Percentiles rank a stretch among this genome's conserved stretches.
Evolutionary conservation across 2,329 filamentous ascomycete genomes (phyloP).

Genomic region (Lasiodiplodia hormozganensis): DNA sequence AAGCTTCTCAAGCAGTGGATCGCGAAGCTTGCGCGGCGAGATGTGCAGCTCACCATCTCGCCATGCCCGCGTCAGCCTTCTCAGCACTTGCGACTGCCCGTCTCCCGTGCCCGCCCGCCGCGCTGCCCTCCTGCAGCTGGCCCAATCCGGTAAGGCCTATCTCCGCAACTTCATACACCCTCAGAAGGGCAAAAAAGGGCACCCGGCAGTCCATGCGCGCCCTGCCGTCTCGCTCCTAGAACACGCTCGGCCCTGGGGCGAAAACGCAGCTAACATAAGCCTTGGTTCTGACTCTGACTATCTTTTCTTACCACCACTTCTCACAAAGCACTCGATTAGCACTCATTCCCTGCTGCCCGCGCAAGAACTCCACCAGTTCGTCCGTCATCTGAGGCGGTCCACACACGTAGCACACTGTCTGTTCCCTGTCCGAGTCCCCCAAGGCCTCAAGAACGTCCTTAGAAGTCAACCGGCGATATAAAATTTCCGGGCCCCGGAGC

Average conservation of each 20-base stretch:
- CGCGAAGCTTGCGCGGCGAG: constrained; percentile 11
- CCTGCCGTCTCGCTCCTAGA: background rate
- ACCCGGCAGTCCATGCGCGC: constrained; percentile 2
- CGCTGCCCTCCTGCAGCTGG: background rate
- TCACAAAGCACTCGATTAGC: constrained; percentile 54
- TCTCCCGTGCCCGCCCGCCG: background rate
- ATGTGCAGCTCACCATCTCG: background rate
- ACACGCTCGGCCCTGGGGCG: no score
- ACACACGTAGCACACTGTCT: constrained; percentile 56
- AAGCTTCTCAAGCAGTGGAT: constrained; percentile 20
- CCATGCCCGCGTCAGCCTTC: constrained; percentile 6
- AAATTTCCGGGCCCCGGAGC: background rate
- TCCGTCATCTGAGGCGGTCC: constrained; percentile 59
- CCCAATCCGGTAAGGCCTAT: background rate
- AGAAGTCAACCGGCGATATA: background rate
- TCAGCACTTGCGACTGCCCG: background rate
- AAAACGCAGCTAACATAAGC: no score
- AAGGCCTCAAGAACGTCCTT: constrained; percentile 50
- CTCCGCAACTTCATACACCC: constrained; percentile 15
- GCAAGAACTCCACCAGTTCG: constrained; percentile 50
- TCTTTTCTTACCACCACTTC: constrained; percentile 56
- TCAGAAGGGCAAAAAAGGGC: constrained; percentile 17
- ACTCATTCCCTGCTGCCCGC: constrained; percentile 46
- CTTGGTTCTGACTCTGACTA: background rate
- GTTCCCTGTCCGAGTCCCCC: constrained; percentile 39